Percentiles rank a stretch among this genome's conserved stretches.
phyloP scores from a whole-genome alignment of 1,284 basidiomycete species.

The Rhodofomes roseus region DNA sequence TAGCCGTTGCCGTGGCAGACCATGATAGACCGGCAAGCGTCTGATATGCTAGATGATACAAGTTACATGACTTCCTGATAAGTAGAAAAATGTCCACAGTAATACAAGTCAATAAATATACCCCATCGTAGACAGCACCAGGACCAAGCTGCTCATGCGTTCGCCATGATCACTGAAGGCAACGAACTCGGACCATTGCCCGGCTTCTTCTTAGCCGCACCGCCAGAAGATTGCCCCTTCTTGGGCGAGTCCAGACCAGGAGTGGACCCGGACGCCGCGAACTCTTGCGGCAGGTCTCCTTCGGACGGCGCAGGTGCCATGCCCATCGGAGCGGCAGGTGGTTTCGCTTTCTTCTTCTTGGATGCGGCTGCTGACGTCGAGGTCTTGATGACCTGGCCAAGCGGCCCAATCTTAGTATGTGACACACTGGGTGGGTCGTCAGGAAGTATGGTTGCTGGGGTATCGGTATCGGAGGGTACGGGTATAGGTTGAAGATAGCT shows the following conservation, averaged over 20 bases:
- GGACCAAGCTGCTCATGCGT: slow-evolving; percentile 32
- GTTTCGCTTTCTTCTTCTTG: slow-evolving; percentile 38
- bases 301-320: slow-evolving; percentile 2
- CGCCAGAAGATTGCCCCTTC: slow-evolving; percentile 29
- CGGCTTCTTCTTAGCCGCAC: slow-evolving; percentile 29
- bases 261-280: slow-evolving; percentile 12
- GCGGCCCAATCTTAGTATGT: slow-evolving; percentile 69
- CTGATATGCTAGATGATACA: too few species aligned
- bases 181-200: slow-evolving; percentile 28
- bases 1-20: too few species aligned
- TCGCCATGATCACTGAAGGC: slow-evolving; percentile 51
- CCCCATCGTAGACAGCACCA: not conserved
- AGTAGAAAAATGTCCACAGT: not conserved
- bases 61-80: too few species aligned
- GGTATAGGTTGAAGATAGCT: slow-evolving; percentile 4
- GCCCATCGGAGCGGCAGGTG: slow-evolving; percentile 9
- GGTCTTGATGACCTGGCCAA: slow-evolving; percentile 60
- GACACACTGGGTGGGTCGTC: slow-evolving; percentile 58
- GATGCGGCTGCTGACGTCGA: slow-evolving; percentile 26
- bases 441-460: slow-evolving; percentile 37
- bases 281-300: not conserved
- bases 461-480: slow-evolving; percentile 3
- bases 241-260: slow-evolving; percentile 17
- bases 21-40: too few species aligned
- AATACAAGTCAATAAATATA: not conserved